Evolutionary conservation across 192 early-diverging fungal genomes (phyloP).

Genomic region (Coemansia furcata): DNA sequence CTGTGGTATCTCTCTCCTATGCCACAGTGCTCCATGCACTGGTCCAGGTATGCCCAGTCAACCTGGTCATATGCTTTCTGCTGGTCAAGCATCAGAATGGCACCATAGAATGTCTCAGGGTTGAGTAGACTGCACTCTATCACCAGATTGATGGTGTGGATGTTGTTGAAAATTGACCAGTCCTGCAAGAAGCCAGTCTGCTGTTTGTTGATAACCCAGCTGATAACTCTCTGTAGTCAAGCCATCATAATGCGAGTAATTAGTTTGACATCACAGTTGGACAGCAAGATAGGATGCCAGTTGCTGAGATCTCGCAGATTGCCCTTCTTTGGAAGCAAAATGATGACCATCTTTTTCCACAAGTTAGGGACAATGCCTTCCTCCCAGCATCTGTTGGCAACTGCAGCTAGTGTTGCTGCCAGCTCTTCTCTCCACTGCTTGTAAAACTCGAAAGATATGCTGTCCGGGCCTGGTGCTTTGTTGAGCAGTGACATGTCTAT

Average conservation of each 20-base stretch:
- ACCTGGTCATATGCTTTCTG: conserved; percentile 17
- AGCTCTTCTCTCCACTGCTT: not conserved
- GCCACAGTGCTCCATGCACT: conserved; percentile 2
- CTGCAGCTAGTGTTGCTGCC: not conserved
- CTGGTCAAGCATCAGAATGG: conserved; percentile 5
- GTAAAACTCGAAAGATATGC: conserved; percentile 8
- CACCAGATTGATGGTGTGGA: no score
- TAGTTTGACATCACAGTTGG: conserved; percentile 5
- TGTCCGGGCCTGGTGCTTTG: conserved; percentile 5
- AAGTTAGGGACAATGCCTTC: not conserved
- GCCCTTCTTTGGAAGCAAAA: conserved; percentile 9
- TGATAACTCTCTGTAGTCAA: not conserved
- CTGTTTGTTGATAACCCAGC: not conserved
- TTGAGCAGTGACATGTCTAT: not conserved
- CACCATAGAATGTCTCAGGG: not conserved
- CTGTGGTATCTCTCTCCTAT: not conserved
- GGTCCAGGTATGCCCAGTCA: conserved; percentile 9
- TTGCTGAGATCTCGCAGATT: conserved; percentile 6
- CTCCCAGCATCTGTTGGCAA: conserved; percentile 1
- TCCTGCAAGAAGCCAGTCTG: no score
- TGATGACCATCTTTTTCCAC: not conserved
- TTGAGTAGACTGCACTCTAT: not conserved
- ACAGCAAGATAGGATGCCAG: conserved; percentile 1
- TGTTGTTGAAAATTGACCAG: no score
- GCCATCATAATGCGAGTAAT: conserved; percentile 3